These are phyloP conservation scores for Rosa chinensis DNA, from an alignment of 306 rosid genomes.

Conservation along the genomic window DNA sequence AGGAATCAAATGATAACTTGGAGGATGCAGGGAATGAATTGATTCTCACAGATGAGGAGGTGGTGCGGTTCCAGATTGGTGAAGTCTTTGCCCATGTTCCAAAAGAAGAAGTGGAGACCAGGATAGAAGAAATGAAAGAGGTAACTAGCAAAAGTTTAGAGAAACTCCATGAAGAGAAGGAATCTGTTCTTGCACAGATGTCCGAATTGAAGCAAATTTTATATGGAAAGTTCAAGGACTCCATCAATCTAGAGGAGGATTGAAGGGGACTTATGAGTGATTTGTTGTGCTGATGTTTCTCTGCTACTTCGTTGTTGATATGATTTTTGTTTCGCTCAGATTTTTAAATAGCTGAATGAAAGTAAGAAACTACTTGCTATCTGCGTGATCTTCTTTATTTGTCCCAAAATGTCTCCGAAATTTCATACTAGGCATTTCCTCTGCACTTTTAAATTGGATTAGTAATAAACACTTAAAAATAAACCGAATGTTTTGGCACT, in stretches of 20 bases:
- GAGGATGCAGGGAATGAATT: conserved; percentile 91
- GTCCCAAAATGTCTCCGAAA: not conserved
- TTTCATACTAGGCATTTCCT: not conserved
- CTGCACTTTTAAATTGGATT: not conserved
- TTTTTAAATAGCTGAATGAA: not conserved
- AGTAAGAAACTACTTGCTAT: not conserved
- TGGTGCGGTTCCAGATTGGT: conserved; percentile 82
- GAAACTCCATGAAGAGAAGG: conserved; percentile 74
- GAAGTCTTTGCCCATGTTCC: conserved; percentile 92
- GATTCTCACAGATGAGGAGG: conserved; percentile 91
- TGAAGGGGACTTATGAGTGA: conserved; percentile 16
- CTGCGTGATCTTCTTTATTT: not conserved
- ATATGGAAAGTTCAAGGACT: conserved; percentile 91
- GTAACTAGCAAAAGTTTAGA: conserved; percentile 62
- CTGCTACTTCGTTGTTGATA: not conserved
- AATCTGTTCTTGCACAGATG: conserved; percentile 73
- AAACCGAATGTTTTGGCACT: too few relatives aligned
- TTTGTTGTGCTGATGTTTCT: not conserved
- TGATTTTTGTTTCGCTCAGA: not conserved
- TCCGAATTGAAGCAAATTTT: conserved; percentile 70
- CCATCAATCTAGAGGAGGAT: conserved; percentile 97
- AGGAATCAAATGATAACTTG: conserved; percentile 84
- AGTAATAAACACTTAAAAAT: too few relatives aligned
- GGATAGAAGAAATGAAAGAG: conserved; percentile 74
- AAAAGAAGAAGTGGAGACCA: conserved; percentile 80